A percentile compares a stretch with the other conserved stretches of the same genome.
Conservation (phyloP, 768 basidiomycete genomes). For the Lyophyllum shimeji region DNA sequence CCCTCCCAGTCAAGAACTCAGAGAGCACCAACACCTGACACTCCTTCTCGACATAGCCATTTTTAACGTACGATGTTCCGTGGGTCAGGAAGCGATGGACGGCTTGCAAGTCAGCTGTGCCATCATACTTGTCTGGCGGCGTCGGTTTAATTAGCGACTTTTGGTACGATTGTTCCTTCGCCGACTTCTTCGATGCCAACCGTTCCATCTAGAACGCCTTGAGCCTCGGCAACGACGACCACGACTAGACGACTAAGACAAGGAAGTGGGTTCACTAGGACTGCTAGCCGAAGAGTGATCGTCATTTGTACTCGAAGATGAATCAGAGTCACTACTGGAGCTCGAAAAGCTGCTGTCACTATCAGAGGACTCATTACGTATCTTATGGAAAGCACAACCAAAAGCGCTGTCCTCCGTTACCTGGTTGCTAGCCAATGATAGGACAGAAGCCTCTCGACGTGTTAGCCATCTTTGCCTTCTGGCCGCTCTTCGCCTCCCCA, state of each 20-base stretch:
- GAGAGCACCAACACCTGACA: neutral
- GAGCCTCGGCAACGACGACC: neutral
- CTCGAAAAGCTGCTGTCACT: neutral
- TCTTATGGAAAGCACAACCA: neutral
- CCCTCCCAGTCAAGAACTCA: neutral
- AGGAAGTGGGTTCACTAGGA: neutral
- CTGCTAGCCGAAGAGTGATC: neutral
- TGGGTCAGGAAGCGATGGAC: constrained; percentile 20
- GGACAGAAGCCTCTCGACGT: neutral
- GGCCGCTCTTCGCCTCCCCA: neutral
- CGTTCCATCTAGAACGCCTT: neutral
- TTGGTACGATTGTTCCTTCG: neutral
- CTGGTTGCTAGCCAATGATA: neutral
- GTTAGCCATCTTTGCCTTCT: neutral
- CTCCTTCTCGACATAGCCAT: neutral
- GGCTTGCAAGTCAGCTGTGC: constrained; percentile 1
- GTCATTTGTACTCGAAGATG: neutral
- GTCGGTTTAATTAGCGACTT: constrained; percentile 18
- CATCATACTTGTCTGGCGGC: constrained; percentile 17
- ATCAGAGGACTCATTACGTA: neutral
- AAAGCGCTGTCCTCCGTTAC: constrained; percentile 1
- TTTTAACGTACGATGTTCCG: constrained; percentile 15
- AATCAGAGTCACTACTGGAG: neutral
- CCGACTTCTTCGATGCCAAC: neutral
- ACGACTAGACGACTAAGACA: neutral